These are phyloP conservation scores for Conringia planisiliqua DNA, from an alignment of 345 rosid genomes.

Conservation along the genomic window DNA sequence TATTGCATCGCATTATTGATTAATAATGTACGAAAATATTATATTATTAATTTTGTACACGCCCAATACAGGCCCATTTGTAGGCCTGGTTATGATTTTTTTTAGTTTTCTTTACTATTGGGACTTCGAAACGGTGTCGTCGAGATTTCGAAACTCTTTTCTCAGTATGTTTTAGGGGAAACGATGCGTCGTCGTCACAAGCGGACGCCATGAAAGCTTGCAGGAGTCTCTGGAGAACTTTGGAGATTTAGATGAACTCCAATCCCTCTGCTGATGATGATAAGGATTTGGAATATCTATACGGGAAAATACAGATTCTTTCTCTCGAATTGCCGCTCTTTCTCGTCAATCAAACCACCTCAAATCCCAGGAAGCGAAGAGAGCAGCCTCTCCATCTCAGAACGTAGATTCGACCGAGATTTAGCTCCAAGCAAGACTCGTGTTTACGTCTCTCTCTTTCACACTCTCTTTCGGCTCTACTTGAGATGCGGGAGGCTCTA, in stretches of 20 bases:
- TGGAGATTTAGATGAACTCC: slow-evolving; percentile 30
- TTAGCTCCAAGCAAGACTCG: slow-evolving; percentile 29
- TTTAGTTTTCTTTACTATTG: neutral
- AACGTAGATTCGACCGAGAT: neutral
- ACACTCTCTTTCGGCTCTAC: slow-evolving; percentile 67
- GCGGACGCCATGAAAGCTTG: slow-evolving; percentile 29
- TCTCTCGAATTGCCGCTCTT: slow-evolving; percentile 29
- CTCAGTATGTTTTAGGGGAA: neutral
- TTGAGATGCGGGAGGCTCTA: slow-evolving; percentile 58
- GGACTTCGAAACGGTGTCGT: neutral
- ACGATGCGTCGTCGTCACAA: slow-evolving; percentile 24
- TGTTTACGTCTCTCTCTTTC: slow-evolving; percentile 59
- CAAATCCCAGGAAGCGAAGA: slow-evolving; percentile 6
- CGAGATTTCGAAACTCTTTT: neutral
- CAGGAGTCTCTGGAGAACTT: slow-evolving; percentile 3
- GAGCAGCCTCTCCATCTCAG: neutral
- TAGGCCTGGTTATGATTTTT: neutral
- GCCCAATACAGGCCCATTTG: neutral
- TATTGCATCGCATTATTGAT: neutral
- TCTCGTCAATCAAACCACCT: slow-evolving; percentile 32
- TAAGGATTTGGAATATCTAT: slow-evolving; percentile 31
- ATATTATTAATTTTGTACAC: too few relatives aligned
- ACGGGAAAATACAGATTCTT: slow-evolving; percentile 20
- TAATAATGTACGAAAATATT: neutral
- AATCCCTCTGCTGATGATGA: slow-evolving; percentile 32